Percentiles rank a stretch among this genome's conserved stretches.
Evolutionary conservation across 352 stramenopile genomes (phyloP).

Genomic region (Pythium dissimile): DNA sequence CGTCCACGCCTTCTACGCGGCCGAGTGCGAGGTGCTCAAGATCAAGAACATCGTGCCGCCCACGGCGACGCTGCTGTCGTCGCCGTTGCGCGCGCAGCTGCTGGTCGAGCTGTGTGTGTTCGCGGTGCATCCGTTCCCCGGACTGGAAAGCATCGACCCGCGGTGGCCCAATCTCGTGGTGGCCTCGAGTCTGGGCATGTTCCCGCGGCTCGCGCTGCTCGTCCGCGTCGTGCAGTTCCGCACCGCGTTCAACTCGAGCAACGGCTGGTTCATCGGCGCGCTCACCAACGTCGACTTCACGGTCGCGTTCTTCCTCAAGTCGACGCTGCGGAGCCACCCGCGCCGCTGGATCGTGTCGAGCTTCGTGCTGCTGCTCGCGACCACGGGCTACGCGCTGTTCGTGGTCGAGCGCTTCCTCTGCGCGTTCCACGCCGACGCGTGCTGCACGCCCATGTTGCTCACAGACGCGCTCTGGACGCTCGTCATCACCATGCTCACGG

Average conservation of each 20-base stretch:
- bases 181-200: conserved; percentile 60
- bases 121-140: conserved; percentile 62
- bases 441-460: conserved; percentile 51
- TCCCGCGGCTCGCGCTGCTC: conserved; percentile 44
- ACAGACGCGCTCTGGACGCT: conserved; percentile 57
- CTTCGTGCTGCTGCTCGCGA: conserved; percentile 37
- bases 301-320: conserved; percentile 69
- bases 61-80: conserved; percentile 58
- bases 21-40: conserved; percentile 73
- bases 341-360: conserved; percentile 38
- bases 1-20: conserved; percentile 60
- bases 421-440: conserved; percentile 46
- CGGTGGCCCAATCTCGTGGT: conserved; percentile 60
- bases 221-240: conserved; percentile 57
- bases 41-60: conserved; percentile 78
- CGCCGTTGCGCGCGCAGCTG: conserved; percentile 41
- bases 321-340: conserved; percentile 69
- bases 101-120: conserved; percentile 52
- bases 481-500: conserved; percentile 72
- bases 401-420: conserved; percentile 74
- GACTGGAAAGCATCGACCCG: conserved; percentile 57
- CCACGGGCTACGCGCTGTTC: conserved; percentile 58
- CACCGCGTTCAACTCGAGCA: conserved; percentile 77
- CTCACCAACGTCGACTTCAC: conserved; percentile 78
- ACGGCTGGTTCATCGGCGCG: conserved; percentile 76